Evolutionary conservation across 2,329 filamentous ascomycete genomes (phyloP), one percentile per base, ranked within the genome.

Genomic region (Albifimbria verrucaria): DNA sequence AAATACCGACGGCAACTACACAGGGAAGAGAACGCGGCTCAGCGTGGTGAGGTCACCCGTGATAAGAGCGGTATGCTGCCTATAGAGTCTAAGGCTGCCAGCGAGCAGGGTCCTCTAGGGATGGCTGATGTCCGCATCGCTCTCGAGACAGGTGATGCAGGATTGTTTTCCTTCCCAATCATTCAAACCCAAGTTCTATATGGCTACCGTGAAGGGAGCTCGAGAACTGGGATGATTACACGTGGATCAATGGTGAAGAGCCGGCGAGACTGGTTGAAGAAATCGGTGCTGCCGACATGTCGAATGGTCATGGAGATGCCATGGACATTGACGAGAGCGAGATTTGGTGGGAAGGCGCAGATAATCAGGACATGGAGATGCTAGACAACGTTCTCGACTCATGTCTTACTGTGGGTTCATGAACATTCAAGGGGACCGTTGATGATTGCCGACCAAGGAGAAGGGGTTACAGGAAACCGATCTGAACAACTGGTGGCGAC

Each of bases 1-100:
- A 86, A 84, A 54, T 97, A 93, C 70, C 85, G 84, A 57, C 80
- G 82, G 54, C 89, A 90, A 66, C 77, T 96, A 11, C 83, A 85
- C 51, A 77, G 78, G 46, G 92, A 97, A 68, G 92, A 96, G 66
- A 81, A 87, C 43, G 81, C 84, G 1, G 85, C 83, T 23, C 80
- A 85, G 41, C 79, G 84, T n/a, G 91, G 92, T 4, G 89, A 92
- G 61, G 68, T 95, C 2, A 76, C 81, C 18, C 81, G 90, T 59
- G 89, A 92, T 54, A 87, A 88, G 55, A 87, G 82, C 47, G 92
- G 92, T 1, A 72, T 96, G 24, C 73, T 97, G 6, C 93, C 92
- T 0, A 75, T 92, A 32, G 92, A 97, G 69, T 83, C 89, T 3
- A 91, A 89, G 65, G 87, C 88, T 50, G 86, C 88, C 17, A 83